Base-by-base conservation (phyloP, 345 rosid species). In the Pistacia vera region DNA sequence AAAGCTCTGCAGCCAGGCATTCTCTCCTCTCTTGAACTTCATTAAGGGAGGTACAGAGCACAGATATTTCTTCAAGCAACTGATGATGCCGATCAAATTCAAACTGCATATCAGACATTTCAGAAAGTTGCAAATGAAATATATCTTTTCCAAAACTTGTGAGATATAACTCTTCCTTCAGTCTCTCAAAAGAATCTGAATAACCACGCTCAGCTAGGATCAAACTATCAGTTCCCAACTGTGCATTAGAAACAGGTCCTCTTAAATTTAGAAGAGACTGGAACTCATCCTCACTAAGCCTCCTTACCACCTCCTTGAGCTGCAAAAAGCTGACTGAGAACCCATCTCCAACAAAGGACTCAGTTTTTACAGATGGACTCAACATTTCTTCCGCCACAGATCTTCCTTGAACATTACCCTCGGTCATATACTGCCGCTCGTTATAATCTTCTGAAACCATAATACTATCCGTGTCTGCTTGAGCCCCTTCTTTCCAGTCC, bases 151-250 rank as follows among this genome's bases (percentile, higher is more conserved):
- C 70, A 75, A 86, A 82, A 52, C 77, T 85, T 46, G 90, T 57
- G 49, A 90, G 75, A 74, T 85, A 88, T 52, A 93, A 74, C 69
- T 91, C 90, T 75, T 90, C 95, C 51, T 82, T 86, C 54, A 93
- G 80, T 85, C 82, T 85, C 79, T 85, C 93, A 63, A 86, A 46
- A 11, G 75, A 86, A 75, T 56, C 79, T 16, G 25, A 54, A 77
- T 22, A 1, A 73, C 22, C 58, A 79, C 70, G 48, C 33, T 66
- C 81, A 17, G 17, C 66, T 58, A 76, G 54, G 16, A 67, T 18
- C 25, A 66, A 61, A 71, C 61, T 58, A 68, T 63, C 78, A 59
- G 72, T 75, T 75, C 80, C 88, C 49, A 77, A 64, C 38, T 71
- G 80, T 35, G 73, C 76, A 73, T 69, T 63, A 48, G 83, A 74